These are phyloP conservation scores for Hymenoscyphus linearis DNA, from an alignment of 2,329 filamentous ascomycete species.

Conservation along the genomic window DNA sequence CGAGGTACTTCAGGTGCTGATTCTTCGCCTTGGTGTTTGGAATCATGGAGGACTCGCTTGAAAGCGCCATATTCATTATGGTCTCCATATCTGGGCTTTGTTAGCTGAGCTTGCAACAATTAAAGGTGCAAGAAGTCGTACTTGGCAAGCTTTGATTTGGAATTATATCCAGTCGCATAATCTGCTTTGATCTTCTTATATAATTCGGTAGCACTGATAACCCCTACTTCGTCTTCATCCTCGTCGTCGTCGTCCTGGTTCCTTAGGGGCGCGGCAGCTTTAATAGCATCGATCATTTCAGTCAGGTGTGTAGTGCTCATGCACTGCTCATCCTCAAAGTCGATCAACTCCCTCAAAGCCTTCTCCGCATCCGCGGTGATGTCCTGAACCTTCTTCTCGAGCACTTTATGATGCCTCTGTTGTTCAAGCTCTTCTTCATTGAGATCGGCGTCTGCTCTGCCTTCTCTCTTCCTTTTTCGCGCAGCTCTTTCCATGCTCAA, in stretches of 20 bases:
- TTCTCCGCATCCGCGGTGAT: conserved; percentile 53
- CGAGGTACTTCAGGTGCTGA: conserved; percentile 48
- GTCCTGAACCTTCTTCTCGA: conserved; percentile 41
- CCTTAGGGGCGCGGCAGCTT: conserved; percentile 14
- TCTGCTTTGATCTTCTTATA: conserved; percentile 34
- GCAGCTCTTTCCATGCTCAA: conserved; percentile 19
- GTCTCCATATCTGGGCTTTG: conserved; percentile 45
- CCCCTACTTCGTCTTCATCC: conserved; percentile 23
- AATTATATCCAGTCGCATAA: conserved; percentile 33
- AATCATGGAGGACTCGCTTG: conserved; percentile 56
- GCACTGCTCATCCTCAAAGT: conserved; percentile 44
- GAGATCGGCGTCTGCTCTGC: conserved; percentile 32
- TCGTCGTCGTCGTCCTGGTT: conserved; percentile 40
- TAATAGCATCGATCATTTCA: conserved; percentile 31
- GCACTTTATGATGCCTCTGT: conserved; percentile 37
- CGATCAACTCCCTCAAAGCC: conserved; percentile 52
- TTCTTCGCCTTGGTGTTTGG: conserved; percentile 46
- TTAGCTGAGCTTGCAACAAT: conserved; percentile 4
- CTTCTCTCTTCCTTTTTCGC: conserved; percentile 29
- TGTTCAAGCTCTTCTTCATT: conserved; percentile 31
- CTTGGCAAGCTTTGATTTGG: conserved; percentile 37
- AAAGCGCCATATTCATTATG: conserved; percentile 55
- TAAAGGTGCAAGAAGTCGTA: conserved; percentile 22
- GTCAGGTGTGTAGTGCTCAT: conserved; percentile 26
- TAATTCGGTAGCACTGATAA: conserved; percentile 33